Evolutionary conservation across 192 early-diverging fungal genomes (phyloP), one percentile per base, ranked within the genome.

Genomic region (Linnemannia hyalina): DNA sequence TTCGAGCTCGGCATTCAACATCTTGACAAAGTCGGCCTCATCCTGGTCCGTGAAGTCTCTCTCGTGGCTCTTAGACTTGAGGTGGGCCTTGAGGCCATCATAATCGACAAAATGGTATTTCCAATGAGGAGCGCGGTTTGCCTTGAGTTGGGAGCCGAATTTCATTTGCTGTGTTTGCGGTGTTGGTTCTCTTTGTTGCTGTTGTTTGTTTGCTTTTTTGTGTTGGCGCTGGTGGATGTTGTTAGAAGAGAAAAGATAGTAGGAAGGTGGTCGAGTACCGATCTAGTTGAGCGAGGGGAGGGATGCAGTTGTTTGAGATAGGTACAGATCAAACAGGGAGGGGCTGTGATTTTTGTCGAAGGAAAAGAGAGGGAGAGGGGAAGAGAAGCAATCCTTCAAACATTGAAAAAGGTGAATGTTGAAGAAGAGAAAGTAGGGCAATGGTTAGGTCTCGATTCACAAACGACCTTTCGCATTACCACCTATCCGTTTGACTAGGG

Each of bases 1-100:
- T 84, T 97, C 96, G 40, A 99, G 93, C 86, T 99, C 97, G 49
- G 93, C 90, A 70, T 95, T 95, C 23, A 99, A 85, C 46, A 92
- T 82, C 78, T 96, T 94, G 22, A 97, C 96, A 92, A 99, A 98
- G 68, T 95, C 93, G 5, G 92, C 92, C 80, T 97, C 98, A 73
- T 97, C 94, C 77, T 95, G 90, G 65, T 97, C 95, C 16, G 92
- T 95, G 90, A 97, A 96, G 1, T 87, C 83, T 18, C 91, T 92
- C 52, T 92, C 92, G 29, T 91, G 92, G 15, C 90, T 92, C 35
- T 89, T 84, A 46, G 93, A 91, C 86, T 96, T 95, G 42, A 98
- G 91, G 42, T 93, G 93, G 26, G 90, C 91, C 87, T 98, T 98
- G 75, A 97, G 93, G 8, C 92, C 93, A 77, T 96, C 93, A 78